Percentiles rank a stretch among this genome's conserved stretches.
phyloP scores from a whole-genome alignment of 1,139 yeast genomes.

The Geotrichum carabidarum region DNA sequence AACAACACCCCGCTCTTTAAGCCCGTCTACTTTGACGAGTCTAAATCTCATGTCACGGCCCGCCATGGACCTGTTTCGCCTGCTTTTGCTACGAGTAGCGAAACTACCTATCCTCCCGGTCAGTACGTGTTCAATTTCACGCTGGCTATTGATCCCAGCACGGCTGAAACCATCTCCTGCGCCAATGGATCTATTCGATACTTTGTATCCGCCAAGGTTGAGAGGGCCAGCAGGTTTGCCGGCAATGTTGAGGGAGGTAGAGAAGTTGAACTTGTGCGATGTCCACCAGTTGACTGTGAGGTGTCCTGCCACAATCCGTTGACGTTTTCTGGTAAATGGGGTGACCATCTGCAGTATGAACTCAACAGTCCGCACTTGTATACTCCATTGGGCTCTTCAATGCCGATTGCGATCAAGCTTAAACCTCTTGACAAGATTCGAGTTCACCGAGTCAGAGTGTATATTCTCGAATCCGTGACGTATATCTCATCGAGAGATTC shows the following conservation, averaged over 20 bases:
- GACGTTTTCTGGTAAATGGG: slow-evolving; percentile 78
- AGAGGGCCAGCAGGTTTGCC: slow-evolving; percentile 35
- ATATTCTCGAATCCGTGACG: slow-evolving; percentile 65
- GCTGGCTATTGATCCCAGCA: slow-evolving; percentile 58
- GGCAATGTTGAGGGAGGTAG: slow-evolving; percentile 32
- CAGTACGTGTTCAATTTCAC: slow-evolving; percentile 75
- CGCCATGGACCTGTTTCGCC: background rate
- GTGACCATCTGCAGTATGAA: slow-evolving; percentile 69
- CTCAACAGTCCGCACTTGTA: slow-evolving; percentile 72
- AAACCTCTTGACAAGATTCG: slow-evolving; percentile 64
- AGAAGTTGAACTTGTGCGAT: slow-evolving; percentile 50
- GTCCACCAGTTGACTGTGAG: slow-evolving; percentile 69
- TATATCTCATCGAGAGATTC: slow-evolving; percentile 45
- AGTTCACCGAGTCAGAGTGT: slow-evolving; percentile 67
- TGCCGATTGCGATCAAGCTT: slow-evolving; percentile 59
- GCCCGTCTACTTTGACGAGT: slow-evolving; percentile 1
- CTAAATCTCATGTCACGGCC: background rate
- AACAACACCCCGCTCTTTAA: slow-evolving; percentile 9
- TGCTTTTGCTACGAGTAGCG: background rate
- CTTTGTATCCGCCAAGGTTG: slow-evolving; percentile 33
- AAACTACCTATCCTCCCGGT: slow-evolving; percentile 54
- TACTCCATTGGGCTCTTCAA: slow-evolving; percentile 62
- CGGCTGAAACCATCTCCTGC: slow-evolving; percentile 65
- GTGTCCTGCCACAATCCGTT: slow-evolving; percentile 74
- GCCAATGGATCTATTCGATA: slow-evolving; percentile 41